Conservation (phyloP, 2,329 filamentous ascomycete species). For the Ophiostoma pallidulum region DNA sequence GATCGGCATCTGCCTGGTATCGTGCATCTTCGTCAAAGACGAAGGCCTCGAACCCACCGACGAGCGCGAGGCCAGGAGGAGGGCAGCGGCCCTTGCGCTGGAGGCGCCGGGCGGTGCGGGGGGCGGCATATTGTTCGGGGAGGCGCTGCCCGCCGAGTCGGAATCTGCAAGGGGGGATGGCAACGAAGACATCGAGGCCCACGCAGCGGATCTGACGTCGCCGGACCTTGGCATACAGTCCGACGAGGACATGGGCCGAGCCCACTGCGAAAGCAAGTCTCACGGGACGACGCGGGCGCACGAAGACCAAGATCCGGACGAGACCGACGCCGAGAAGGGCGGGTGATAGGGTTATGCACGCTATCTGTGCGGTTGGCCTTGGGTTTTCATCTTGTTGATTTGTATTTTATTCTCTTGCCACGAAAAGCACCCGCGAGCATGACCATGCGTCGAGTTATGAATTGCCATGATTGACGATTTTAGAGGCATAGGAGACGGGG, state of each 20-base stretch:
- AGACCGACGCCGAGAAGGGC: no score
- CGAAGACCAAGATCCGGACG: no score
- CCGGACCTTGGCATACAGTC: no score
- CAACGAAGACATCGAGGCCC: background rate
- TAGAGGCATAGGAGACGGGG: no score
- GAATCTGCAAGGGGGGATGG: no score
- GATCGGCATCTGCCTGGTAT: conserved; percentile 39
- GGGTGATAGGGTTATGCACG: no score
- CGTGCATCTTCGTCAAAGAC: conserved; percentile 43
- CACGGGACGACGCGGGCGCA: background rate
- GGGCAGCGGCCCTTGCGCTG: background rate
- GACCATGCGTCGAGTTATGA: no score
- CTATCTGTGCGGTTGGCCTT: no score
- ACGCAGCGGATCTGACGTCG: background rate
- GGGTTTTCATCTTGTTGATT: no score
- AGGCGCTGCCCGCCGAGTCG: background rate
- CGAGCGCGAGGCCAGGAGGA: conserved; percentile 9
- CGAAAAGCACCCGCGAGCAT: no score
- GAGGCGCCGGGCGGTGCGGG: background rate
- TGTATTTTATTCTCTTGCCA: no score
- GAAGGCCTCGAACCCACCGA: conserved; percentile 31
- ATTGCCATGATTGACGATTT: no score
- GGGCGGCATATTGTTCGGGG: background rate
- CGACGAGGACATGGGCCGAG: background rate
- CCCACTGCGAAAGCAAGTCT: background rate